These are phyloP conservation scores for Maudiozyma turicensis DNA, from an alignment of 805 yeast genomes.

Conservation along the genomic window DNA sequence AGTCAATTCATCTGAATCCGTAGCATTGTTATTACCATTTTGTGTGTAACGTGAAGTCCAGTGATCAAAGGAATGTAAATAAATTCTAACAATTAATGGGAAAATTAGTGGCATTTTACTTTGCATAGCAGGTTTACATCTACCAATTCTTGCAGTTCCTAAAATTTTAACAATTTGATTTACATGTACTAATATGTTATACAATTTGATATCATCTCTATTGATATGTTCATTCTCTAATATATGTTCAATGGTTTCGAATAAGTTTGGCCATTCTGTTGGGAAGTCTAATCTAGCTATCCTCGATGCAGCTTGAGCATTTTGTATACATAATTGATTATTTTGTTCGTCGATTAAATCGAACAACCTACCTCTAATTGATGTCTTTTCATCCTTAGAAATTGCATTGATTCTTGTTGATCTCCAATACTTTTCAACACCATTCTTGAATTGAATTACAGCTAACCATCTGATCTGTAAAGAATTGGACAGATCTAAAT, in stretches of 20 bases:
- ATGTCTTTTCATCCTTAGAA: conserved; percentile 56
- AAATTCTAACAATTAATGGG: conserved; percentile 50
- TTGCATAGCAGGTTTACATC: conserved; percentile 70
- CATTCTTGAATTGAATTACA: conserved; percentile 79
- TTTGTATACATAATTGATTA: conserved; percentile 66
- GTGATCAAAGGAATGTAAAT: conserved; percentile 46
- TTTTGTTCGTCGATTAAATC: conserved; percentile 57
- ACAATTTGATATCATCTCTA: conserved; percentile 42
- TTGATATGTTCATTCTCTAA: conserved; percentile 37
- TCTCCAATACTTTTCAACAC: conserved; percentile 80
- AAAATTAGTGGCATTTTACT: conserved; percentile 55
- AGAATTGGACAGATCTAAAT: conserved; percentile 48
- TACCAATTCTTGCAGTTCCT: conserved; percentile 72
- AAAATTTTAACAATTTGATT: conserved; percentile 73
- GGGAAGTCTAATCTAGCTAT: conserved; percentile 85
- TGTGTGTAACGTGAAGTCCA: conserved; percentile 38
- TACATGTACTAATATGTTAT: conserved; percentile 54
- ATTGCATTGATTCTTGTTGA: conserved; percentile 47
- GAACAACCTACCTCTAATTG: conserved; percentile 52
- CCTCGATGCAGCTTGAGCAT: conserved; percentile 72
- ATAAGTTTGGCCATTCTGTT: conserved; percentile 69
- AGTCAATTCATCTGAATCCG: conserved; percentile 31
- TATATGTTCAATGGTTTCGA: conserved; percentile 48
- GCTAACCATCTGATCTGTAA: conserved; percentile 78
- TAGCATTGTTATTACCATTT: conserved; percentile 23